phyloP scores from a whole-genome alignment of 495 filamentous ascomycete species.

The Hypoxylon rickii region DNA sequence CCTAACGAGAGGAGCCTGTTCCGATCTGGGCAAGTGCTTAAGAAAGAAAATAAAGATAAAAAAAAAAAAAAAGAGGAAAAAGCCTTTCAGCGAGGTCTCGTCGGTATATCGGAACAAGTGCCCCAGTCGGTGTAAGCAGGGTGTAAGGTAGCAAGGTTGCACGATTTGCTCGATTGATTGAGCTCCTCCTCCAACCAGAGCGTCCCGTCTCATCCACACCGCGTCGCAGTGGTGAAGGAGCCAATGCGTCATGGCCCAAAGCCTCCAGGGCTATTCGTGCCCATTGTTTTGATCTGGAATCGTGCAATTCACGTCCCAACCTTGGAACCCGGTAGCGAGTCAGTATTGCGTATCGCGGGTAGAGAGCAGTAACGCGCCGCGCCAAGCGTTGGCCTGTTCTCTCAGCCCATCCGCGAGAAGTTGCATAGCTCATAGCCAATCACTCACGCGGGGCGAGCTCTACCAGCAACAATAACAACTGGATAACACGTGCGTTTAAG shows the following conservation, averaged over 20 bases:
- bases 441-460: constrained; percentile 30
- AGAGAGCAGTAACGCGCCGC: constrained; percentile 29
- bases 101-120: constrained; percentile 32
- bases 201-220: constrained; percentile 33
- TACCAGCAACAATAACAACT: constrained; percentile 20
- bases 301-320: constrained; percentile 16
- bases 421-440: constrained; percentile 31
- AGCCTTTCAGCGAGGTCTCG: not conserved
- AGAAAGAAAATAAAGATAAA: no score
- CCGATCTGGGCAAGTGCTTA: constrained; percentile 33
- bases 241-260: constrained; percentile 33
- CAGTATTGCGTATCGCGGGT: constrained; percentile 35
- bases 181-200: constrained; percentile 26
- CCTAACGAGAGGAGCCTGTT: constrained; percentile 35
- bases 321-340: constrained; percentile 7
- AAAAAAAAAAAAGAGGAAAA: not conserved
- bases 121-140: constrained; percentile 34
- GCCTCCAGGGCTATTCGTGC: not conserved
- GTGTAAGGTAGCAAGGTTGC: no score
- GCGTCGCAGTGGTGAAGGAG: constrained; percentile 27
- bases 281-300: constrained; percentile 30
- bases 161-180: constrained; percentile 28
- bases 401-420: constrained; percentile 32
- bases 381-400: constrained; percentile 33
- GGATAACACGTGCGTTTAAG: constrained; percentile 33